Evolutionary conservation across 345 rosid species (phyloP).

Genomic region (Moringa oleifera): DNA sequence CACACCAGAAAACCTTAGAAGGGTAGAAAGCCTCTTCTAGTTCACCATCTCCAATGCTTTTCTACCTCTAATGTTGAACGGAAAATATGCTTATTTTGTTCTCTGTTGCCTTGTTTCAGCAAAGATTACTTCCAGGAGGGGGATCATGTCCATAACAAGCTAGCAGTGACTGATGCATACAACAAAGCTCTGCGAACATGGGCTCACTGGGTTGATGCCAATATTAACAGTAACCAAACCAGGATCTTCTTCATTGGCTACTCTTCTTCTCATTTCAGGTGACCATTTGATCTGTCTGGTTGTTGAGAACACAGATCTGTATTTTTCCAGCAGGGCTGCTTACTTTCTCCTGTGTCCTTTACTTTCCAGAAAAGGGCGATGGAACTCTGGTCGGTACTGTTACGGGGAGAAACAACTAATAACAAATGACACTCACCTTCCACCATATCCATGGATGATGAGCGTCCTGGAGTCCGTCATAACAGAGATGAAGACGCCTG

Average conservation of each 20-base stretch:
- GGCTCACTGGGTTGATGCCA: conserved; percentile 72
- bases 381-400: conserved; percentile 62
- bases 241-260: conserved; percentile 67
- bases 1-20: conserved; percentile 46
- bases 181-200: conserved; percentile 62
- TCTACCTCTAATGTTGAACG: no score
- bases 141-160: conserved; percentile 37
- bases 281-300: background rate
- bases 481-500: conserved; percentile 65
- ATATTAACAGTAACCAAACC: conserved; percentile 42
- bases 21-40: no score
- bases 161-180: conserved; percentile 55
- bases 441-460: conserved; percentile 71
- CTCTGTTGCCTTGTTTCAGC: conserved; percentile 26
- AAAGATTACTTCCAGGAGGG: conserved; percentile 68
- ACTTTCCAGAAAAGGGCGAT: conserved; percentile 48
- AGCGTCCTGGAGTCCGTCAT: conserved; percentile 54
- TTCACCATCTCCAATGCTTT: no score
- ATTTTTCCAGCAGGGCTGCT: background rate
- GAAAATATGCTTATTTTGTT: no score
- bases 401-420: conserved; percentile 41
- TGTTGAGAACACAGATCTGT: background rate
- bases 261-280: conserved; percentile 84
- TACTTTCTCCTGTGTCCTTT: no score
- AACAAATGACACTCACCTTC: conserved; percentile 25